Evolutionary conservation across 2,329 filamentous ascomycete genomes (phyloP).

Genomic region (Pseudogymnoascus sp.): DNA sequence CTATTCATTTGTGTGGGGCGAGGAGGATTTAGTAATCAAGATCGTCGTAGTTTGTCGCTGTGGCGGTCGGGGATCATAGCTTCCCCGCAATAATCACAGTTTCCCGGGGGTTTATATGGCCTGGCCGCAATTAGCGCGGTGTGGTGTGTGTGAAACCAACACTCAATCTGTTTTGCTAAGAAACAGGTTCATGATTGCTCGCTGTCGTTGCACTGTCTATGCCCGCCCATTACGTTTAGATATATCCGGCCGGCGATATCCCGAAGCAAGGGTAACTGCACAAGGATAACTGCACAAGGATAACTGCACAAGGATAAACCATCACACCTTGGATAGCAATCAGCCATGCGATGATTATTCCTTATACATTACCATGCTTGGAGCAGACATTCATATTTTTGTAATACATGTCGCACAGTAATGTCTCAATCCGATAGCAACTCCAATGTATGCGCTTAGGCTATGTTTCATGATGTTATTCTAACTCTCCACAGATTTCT

Average conservation of each 20-base stretch:
- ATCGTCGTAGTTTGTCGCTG: not conserved
- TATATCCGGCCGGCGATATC: not conserved
- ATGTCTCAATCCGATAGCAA: not conserved
- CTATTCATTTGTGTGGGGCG: not conserved
- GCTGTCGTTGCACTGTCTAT: too few species aligned
- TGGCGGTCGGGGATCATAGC: not conserved
- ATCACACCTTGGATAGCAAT: not conserved
- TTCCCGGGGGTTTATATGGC: too few species aligned
- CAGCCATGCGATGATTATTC: not conserved
- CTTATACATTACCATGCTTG: not conserved
- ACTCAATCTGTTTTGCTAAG: too few species aligned
- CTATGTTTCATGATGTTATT: not conserved
- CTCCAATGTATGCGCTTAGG: not conserved
- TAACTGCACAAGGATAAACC: not conserved
- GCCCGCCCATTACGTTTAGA: not conserved
- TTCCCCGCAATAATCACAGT: not conserved
- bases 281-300: too few species aligned
- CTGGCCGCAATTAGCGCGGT: too few species aligned
- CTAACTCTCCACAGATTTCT: not conserved
- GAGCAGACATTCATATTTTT: not conserved
- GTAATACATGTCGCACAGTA: not conserved
- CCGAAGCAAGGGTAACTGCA: not conserved
- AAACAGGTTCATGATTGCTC: too few species aligned
- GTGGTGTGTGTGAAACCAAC: too few species aligned
- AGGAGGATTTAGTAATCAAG: not conserved